phyloP scores from a whole-genome alignment of 1,139 yeast species.

The Saccharomyces hybrid region DNA sequence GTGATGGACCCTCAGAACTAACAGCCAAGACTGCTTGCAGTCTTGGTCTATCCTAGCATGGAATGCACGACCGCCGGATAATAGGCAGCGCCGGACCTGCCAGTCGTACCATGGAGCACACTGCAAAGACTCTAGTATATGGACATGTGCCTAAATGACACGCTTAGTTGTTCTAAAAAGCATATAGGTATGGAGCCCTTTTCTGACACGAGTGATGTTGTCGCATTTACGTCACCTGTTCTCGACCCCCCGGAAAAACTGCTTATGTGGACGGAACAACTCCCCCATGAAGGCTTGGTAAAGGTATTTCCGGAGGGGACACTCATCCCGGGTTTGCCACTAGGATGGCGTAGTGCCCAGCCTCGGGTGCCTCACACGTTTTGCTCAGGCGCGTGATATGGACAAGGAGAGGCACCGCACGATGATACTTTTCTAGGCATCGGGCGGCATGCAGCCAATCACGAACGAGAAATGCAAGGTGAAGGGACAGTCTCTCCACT shows the following conservation, averaged over 20 bases:
- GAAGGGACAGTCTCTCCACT: background rate
- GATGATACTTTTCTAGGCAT: background rate
- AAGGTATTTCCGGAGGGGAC: background rate
- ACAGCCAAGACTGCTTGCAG: background rate
- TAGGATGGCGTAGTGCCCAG: background rate
- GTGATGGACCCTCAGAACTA: background rate
- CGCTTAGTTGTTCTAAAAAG: background rate
- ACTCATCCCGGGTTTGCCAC: background rate
- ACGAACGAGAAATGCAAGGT: background rate
- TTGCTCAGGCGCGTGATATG: background rate
- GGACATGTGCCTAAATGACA: background rate
- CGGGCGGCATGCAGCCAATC: background rate
- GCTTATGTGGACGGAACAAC: background rate
- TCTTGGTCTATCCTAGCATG: background rate
- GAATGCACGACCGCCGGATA: background rate
- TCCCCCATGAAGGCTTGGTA: background rate
- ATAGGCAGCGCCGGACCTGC: background rate
- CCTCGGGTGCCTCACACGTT: background rate
- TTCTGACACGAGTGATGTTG: background rate
- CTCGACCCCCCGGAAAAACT: constrained; percentile 1
- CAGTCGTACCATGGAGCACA: background rate
- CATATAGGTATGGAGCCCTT: background rate
- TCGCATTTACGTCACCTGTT: background rate
- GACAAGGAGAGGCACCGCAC: background rate
- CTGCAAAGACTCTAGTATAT: background rate